These are phyloP conservation scores for Pascua sp. DNA, from an alignment of 1,284 basidiomycete species.

Conservation along the genomic window DNA sequence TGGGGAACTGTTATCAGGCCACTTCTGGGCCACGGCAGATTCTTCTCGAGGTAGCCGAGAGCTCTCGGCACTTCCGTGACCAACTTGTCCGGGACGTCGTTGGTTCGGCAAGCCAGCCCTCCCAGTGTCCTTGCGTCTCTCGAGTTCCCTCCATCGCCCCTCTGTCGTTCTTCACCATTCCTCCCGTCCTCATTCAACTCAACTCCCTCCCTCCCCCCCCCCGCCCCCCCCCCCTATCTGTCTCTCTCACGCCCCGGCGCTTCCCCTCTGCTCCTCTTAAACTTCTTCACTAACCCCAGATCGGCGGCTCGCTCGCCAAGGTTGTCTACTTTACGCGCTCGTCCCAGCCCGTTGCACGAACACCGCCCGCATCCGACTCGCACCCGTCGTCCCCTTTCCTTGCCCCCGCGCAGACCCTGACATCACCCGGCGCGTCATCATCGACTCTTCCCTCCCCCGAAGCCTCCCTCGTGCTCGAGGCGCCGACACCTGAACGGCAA, in stretches of 20 bases:
- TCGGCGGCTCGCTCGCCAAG: conserved; percentile 95
- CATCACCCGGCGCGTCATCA: conserved; percentile 16
- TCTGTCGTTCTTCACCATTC: too few species aligned
- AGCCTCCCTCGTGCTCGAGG: conserved; percentile 15
- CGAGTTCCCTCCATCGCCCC: too few species aligned
- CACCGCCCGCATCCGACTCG: conserved; percentile 39
- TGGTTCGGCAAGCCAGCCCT: too few species aligned
- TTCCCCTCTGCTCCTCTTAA: neutral
- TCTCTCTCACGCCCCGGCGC: neutral
- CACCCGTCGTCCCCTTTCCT: conserved; percentile 37
- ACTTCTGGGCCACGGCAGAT: too few species aligned
- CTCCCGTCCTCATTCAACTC: too few species aligned
- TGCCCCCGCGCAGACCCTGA: conserved; percentile 38
- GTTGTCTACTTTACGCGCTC: conserved; percentile 97
- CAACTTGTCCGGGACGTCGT: too few species aligned
- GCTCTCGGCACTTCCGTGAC: too few species aligned
- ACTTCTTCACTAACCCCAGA: conserved; percentile 53
- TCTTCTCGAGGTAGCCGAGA: too few species aligned
- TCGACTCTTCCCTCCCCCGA: conserved; percentile 30
- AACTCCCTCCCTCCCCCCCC: too few species aligned
- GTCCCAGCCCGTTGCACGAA: conserved; percentile 48
- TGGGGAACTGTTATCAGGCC: too few species aligned
- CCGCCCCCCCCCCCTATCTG: neutral
- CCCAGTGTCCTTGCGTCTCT: too few species aligned
- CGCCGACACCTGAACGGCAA: conserved; percentile 43